Base-by-base conservation (phyloP, 2,329 filamentous ascomycete species). In the Penicillium sp. region DNA sequence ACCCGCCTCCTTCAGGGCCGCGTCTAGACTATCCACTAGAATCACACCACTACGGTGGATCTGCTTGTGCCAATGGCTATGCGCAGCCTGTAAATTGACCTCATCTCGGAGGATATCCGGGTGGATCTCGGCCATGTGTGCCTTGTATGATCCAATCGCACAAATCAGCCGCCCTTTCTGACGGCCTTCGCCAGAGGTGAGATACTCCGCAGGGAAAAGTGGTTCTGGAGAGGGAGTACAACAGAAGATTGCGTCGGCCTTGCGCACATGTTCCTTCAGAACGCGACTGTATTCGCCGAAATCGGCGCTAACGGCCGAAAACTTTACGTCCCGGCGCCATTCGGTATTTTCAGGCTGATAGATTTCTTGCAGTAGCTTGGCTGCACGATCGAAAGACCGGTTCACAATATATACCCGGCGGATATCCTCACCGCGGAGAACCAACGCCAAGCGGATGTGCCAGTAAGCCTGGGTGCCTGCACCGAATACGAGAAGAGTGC, bases 381-480 rank as follows among this genome's bases (percentile, higher is more conserved):
- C 74, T 2, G 76, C 74, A 4, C 76, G 74, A 13, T 77, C 73
- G 52, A 79, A 79, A 3, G 74, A 76, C 34, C 89, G 86, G 68
- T 92, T 95, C 70, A 96, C 87, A 66, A 97, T 87, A 74, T 93
- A 88, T 46, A 97, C 83, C 56, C 88, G 85, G 65, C 87, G 86
- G 64, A 96, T 87, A 20, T 90, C 89, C 44, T 77, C 68, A 0
- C 81, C 79, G 1, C 83, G 88, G 31, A 80, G 67, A 48, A 94
- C 81, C 61, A 97, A 81, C 0, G 92, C 88, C 5, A 97, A 82
- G 1, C 92, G 87, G 42, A 96, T 85, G 71, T 97, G 93, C 92
- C 92, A 97, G 77, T 93, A 96, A 13, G 93, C 93, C 77, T 97
- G 92, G 64, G 88, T 86, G 44, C 93, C 93, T 34, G 89, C 87